Evolutionary conservation across 768 basidiomycete species (phyloP).

Genomic region (Russula griseocarnosa): DNA sequence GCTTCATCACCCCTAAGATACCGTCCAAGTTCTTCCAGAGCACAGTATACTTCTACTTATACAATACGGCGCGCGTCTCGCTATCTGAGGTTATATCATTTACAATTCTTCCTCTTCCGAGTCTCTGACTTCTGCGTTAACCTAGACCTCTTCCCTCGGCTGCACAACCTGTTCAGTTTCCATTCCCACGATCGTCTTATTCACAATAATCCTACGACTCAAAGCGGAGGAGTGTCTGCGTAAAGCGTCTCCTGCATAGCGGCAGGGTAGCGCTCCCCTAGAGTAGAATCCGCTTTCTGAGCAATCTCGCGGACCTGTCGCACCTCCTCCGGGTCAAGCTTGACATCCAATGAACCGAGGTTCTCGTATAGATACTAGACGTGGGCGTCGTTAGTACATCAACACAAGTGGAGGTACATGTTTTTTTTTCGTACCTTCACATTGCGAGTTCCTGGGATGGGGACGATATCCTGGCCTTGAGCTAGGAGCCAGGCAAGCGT

Average conservation of each 20-base stretch:
- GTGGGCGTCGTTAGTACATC: background rate
- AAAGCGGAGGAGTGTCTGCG: constrained; percentile 12
- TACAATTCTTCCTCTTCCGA: background rate
- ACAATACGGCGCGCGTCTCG: background rate
- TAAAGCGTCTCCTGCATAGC: constrained; percentile 12
- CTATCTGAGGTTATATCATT: background rate
- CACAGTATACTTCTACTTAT: too few species aligned
- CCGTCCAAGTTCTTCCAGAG: too few species aligned
- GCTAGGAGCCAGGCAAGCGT: constrained; percentile 49
- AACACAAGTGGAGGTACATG: background rate
- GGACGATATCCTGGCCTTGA: constrained; percentile 45
- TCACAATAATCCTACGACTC: background rate
- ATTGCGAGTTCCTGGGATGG: constrained; percentile 47
- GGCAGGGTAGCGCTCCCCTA: constrained; percentile 20
- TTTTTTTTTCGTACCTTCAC: constrained; percentile 32
- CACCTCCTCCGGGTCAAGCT: constrained; percentile 18
- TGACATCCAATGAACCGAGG: constrained; percentile 13
- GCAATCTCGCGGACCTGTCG: constrained; percentile 19
- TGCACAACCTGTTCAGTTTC: background rate
- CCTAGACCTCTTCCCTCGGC: background rate
- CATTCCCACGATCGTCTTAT: background rate
- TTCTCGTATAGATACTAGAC: constrained; percentile 23
- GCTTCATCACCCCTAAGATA: too few species aligned
- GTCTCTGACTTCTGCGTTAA: background rate
- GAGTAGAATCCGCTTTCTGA: constrained; percentile 17